Percentiles rank a stretch among this genome's conserved stretches.
Evolutionary conservation across 306 rosid genomes (phyloP).

Genomic region (Cicer bijugum): DNA sequence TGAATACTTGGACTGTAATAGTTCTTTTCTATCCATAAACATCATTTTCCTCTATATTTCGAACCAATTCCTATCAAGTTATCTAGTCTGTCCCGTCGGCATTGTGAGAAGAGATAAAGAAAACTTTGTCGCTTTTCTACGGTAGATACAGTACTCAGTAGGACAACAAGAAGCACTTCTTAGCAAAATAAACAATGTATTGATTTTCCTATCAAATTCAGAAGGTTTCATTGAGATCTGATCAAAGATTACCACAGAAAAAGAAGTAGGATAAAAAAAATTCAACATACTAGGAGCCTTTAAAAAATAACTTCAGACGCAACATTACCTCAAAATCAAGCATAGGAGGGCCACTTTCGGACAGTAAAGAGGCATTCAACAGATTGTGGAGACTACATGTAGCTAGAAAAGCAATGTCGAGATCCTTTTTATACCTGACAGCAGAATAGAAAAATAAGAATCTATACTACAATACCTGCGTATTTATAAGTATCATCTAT

Average conservation of each 20-base stretch:
- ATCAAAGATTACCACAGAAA: conserved; percentile 29
- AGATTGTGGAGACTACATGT: conserved; percentile 88
- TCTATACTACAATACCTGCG: conserved; percentile 18
- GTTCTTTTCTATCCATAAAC: no score
- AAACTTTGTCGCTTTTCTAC: no score
- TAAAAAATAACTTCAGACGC: conserved; percentile 35
- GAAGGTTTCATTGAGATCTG: conserved; percentile 16
- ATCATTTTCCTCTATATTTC: no score
- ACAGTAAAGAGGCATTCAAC: conserved; percentile 74
- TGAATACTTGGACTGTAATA: no score
- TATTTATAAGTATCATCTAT: conserved; percentile 34
- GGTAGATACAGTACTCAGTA: no score
- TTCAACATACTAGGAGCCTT: conserved; percentile 9
- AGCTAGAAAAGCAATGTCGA: conserved; percentile 75
- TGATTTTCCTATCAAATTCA: conserved; percentile 10
- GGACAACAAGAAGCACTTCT: no score
- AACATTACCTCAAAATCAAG: conserved; percentile 93
- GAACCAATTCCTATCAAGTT: no score
- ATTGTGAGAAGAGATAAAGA: no score
- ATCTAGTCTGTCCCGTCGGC: no score
- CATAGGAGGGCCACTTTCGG: conserved; percentile 95
- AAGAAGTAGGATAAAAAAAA: conserved; percentile 28
- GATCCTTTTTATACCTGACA: conserved; percentile 86
- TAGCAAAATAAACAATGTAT: background rate
- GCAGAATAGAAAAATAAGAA: conserved; percentile 42